Base-by-base conservation (phyloP, 768 basidiomycete genomes). In the Flagelloscypha sp. region DNA sequence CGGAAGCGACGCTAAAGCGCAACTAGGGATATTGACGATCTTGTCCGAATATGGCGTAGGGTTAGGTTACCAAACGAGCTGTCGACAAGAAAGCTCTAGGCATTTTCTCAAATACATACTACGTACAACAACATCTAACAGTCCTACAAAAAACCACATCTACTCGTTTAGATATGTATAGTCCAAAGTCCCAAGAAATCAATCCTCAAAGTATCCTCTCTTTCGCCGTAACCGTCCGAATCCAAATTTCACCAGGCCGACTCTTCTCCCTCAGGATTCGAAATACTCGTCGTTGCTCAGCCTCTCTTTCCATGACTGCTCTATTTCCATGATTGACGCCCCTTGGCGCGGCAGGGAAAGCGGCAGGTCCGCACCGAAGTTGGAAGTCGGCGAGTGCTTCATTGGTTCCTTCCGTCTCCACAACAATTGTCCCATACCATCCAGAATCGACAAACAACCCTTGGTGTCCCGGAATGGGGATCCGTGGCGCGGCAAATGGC, bases 321-420 rank as follows among this genome's bases (percentile, higher is more conserved):
- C 57, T n/a, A n/a, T n/a, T n/a, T n/a, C n/a, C n/a, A n/a, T n/a
- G 47, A 4, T 43, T 45, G 0, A 58, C 36, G 0, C 56, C 61
- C 30, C 63, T 58, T 7, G 70, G 68, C 27, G 78, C 61, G 1
- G 76, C 74, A 20, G 84, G 79, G 49, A 83, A 83, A 7, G 65
- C 74, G 0, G 74, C 73, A 6, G 69, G 69, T 1, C 80, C 73
- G 56, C 85, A 86, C 4, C 86, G 71, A 32, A 66, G 70, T 45
- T 82, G 81, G 42, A 92, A 63, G 55, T 89, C 88, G 13, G 71
- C 74, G 17, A 88, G 68, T 7, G 82, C 77, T 49, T 92, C 88
- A 51, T 88, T 83, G 27, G 88, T 90, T 24, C 86, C 86, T 52
- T 89, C 85, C 8, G 84, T 77, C 62, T 92, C 87, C 17, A 92